phyloP scores from a whole-genome alignment of 176 grass and related monocot genomes.

The Aegilops umbellulata region DNA sequence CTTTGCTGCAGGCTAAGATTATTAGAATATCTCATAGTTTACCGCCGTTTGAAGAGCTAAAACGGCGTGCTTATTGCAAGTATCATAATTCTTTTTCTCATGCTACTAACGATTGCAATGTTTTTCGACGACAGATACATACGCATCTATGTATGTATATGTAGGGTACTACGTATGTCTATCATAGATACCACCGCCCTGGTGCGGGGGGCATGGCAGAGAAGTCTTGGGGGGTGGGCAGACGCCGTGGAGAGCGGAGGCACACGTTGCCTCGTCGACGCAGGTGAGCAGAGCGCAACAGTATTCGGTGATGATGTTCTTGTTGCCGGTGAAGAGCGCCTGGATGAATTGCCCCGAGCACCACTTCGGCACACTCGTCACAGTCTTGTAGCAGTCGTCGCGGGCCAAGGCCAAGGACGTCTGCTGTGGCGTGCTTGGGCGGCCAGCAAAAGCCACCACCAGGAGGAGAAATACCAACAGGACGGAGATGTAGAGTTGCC shows the following conservation, averaged over 20 bases:
- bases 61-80: no score
- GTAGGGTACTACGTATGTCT: background rate
- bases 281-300: background rate
- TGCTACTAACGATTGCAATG: no score
- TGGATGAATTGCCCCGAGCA: background rate
- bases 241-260: background rate
- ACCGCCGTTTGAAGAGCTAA: no score
- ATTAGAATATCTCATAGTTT: no score
- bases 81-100: no score
- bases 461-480: background rate
- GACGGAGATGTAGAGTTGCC: no score
- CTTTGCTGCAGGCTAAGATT: no score
- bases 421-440: background rate
- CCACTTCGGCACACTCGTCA: background rate
- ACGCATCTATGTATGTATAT: no score
- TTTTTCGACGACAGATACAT: no score
- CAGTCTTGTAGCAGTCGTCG: background rate
- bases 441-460: background rate
- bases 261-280: background rate
- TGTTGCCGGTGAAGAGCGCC: background rate
- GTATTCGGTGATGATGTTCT: background rate
- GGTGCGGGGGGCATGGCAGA: background rate
- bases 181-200: background rate
- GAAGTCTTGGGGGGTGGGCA: background rate
- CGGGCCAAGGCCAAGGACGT: background rate